phyloP scores from a whole-genome alignment of 2,329 filamentous ascomycete genomes.

The Penicillium fuscoglaucum region DNA sequence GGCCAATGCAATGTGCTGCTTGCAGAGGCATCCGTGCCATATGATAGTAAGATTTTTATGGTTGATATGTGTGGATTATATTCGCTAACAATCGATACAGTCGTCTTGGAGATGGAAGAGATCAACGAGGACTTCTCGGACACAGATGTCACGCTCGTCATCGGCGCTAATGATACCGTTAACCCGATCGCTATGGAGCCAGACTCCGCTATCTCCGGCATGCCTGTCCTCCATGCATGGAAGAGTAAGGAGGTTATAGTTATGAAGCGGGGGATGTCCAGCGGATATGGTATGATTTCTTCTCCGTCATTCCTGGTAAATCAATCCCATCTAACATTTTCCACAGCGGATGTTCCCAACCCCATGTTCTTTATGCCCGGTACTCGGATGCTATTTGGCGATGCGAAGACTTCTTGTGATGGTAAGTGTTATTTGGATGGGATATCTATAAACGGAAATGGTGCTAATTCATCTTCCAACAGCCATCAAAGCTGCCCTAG shows the following conservation, averaged over 20 bases:
- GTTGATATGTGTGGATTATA: too few relatives aligned
- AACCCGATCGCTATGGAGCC: conserved; percentile 86
- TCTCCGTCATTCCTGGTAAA: neutral
- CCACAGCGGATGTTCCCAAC: conserved; percentile 78
- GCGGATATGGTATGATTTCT: conserved; percentile 69
- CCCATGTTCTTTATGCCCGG: conserved; percentile 92
- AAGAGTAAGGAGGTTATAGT: conserved; percentile 91
- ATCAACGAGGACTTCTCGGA: conserved; percentile 90
- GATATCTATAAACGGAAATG: neutral
- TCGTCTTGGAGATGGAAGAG: conserved; percentile 93
- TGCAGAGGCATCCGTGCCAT: conserved; percentile 83
- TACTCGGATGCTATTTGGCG: conserved; percentile 88
- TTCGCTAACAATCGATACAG: conserved; percentile 27
- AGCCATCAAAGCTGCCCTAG: conserved; percentile 48
- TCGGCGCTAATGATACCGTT: conserved; percentile 89
- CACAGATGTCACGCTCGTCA: conserved; percentile 83
- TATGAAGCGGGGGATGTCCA: conserved; percentile 89
- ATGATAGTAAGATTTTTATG: conserved; percentile 59
- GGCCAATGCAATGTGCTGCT: conserved; percentile 90
- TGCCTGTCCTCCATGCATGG: conserved; percentile 91
- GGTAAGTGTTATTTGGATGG: conserved; percentile 51
- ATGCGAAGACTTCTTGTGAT: conserved; percentile 81
- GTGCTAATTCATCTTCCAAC: conserved; percentile 2
- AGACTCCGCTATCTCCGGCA: conserved; percentile 81
- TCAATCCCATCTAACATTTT: conserved; percentile 8